Conservation (phyloP, 2,329 filamentous ascomycete genomes). For the Eurotiales sp. region DNA sequence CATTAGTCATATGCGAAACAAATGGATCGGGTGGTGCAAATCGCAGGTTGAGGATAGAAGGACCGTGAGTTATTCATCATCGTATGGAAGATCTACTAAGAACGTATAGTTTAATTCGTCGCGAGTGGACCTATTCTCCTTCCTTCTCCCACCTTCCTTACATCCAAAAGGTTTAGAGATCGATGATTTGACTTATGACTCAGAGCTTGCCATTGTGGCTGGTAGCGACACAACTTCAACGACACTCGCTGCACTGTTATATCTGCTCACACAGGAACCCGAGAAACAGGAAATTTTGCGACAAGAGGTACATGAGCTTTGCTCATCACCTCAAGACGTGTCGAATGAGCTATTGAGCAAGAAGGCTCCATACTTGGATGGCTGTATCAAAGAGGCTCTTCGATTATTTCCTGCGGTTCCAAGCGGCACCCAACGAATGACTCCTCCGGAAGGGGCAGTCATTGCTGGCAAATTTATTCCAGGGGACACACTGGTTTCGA, state of each 20-base stretch:
- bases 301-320: background rate
- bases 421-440: background rate
- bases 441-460: background rate
- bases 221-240: background rate
- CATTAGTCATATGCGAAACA: background rate
- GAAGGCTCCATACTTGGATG: background rate
- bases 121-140: background rate
- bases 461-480: background rate
- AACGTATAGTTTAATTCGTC: background rate
- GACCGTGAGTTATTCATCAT: background rate
- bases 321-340: background rate
- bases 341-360: background rate
- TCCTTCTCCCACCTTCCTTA: background rate
- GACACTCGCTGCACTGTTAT: background rate
- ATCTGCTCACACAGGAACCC: background rate
- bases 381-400: constrained; percentile 2
- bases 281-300: constrained; percentile 1
- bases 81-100: background rate
- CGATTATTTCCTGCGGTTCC: constrained; percentile 1
- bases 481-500: background rate
- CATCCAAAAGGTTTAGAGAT: background rate
- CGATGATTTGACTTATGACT: background rate
- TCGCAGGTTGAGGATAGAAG: background rate
- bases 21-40: background rate
- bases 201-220: background rate